Evolutionary conservation across 768 basidiomycete species (phyloP).

Genomic region (Lentinula lateritia): DNA sequence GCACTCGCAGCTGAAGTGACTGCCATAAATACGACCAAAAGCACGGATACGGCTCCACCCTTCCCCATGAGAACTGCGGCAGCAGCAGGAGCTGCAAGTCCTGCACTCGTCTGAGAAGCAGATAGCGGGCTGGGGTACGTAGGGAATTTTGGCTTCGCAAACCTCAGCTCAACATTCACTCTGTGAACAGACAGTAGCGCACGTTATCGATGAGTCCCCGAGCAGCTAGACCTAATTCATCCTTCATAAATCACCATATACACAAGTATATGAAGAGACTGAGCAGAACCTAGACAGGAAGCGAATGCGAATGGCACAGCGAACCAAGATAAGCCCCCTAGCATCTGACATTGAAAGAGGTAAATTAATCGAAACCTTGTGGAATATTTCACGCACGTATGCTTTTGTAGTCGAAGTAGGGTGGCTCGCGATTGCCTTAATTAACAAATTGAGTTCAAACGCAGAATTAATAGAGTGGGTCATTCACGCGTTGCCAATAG

Average conservation of each 20-base stretch:
- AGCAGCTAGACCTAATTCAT: conserved; percentile 23
- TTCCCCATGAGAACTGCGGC: conserved; percentile 41
- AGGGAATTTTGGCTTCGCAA: conserved; percentile 40
- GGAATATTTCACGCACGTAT: conserved; percentile 27
- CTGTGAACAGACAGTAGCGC: neutral
- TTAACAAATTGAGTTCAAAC: neutral
- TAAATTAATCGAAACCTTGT: no score
- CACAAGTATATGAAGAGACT: neutral
- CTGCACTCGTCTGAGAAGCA: conserved; percentile 31
- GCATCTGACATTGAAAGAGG: conserved; percentile 28
- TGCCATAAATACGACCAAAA: conserved; percentile 37
- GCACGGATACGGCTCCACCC: conserved; percentile 35
- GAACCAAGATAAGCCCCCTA: conserved; percentile 56
- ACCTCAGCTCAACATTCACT: neutral
- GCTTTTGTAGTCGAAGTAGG: conserved; percentile 47
- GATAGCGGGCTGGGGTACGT: conserved; percentile 43
- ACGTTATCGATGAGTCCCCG: conserved; percentile 27
- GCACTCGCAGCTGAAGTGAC: conserved; percentile 41
- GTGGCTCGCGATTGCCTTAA: conserved; percentile 44
- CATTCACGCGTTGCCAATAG: conserved; percentile 49
- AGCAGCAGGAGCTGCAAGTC: conserved; percentile 41
- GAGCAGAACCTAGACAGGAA: conserved; percentile 32
- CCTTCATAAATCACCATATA: neutral
- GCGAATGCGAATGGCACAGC: conserved; percentile 49
- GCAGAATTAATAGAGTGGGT: neutral